phyloP scores from a whole-genome alignment of 257 asterid genomes.

The Striga asiatica region DNA sequence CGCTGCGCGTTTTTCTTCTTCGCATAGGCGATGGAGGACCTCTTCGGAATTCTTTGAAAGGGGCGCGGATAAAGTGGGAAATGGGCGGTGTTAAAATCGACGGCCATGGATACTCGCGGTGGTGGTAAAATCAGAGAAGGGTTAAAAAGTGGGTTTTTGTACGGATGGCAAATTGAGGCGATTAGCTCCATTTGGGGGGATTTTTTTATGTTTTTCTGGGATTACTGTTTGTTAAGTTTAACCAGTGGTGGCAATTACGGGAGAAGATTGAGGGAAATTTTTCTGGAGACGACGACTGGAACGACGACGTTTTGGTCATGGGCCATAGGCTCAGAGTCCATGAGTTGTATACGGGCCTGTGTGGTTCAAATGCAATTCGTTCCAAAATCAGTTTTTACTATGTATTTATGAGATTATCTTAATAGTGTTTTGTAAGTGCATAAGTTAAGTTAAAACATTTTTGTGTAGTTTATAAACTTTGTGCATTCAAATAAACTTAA shows the following conservation, averaged over 20 bases:
- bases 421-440: no score
- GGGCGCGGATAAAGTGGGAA: constrained; percentile 22
- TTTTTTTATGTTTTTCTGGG: neutral
- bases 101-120: constrained; percentile 10
- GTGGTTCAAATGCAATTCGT: no score
- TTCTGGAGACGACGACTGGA: neutral
- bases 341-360: no score
- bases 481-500: no score
- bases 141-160: neutral
- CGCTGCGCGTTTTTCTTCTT: constrained; percentile 31
- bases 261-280: neutral
- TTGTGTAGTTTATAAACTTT: no score
- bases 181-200: constrained; percentile 20
- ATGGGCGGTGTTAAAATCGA: constrained; percentile 2
- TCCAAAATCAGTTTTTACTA: no score
- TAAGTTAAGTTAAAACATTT: no score
- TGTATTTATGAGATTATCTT: no score
- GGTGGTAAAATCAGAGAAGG: constrained; percentile 12
- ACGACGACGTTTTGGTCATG: neutral
- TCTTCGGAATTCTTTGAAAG: constrained; percentile 7
- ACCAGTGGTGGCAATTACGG: neutral
- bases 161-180: constrained; percentile 16
- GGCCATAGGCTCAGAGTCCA: no score
- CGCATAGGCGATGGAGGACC: constrained; percentile 22
- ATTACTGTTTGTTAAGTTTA: constrained; percentile 16